Evolutionary conservation across 192 early-diverging fungal species (phyloP).

Genomic region (Coemansia sp.): DNA sequence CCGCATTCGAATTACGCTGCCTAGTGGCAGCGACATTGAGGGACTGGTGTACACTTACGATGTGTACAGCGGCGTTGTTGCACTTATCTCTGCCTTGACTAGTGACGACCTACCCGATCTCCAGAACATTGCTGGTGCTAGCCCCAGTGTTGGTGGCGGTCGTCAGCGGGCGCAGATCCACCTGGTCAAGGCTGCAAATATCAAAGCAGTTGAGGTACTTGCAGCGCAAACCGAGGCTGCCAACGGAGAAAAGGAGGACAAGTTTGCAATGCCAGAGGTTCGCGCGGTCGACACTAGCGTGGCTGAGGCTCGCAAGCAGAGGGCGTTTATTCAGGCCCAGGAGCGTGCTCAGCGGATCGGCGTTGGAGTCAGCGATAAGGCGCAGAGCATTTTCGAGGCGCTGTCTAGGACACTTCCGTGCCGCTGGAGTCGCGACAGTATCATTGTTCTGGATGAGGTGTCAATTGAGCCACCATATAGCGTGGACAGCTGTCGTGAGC

Average conservation of each 20-base stretch:
- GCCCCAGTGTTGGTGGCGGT: constrained; percentile 8
- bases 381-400: constrained; percentile 80
- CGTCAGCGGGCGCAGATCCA: constrained; percentile 20
- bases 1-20: constrained; percentile 24
- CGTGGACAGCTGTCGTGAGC: constrained; percentile 63
- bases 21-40: constrained; percentile 28
- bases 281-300: constrained; percentile 9
- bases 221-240: neutral
- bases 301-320: constrained; percentile 47
- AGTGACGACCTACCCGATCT: constrained; percentile 5
- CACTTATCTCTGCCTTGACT: constrained; percentile 21
- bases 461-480: constrained; percentile 75
- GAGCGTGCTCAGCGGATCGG: constrained; percentile 61
- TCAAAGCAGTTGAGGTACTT: constrained; percentile 26
- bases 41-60: constrained; percentile 47
- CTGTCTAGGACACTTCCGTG: constrained; percentile 83
- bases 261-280: constrained; percentile 15
- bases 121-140: constrained; percentile 3
- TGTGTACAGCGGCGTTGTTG: constrained; percentile 50
- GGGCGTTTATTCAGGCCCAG: constrained; percentile 31
- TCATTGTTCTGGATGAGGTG: constrained; percentile 83
- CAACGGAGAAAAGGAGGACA: neutral
- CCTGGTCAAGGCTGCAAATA: constrained; percentile 35
- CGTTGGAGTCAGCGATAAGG: constrained; percentile 76
- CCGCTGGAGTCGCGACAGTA: constrained; percentile 72